Evolutionary conservation across 257 asterid genomes (phyloP).

Genomic region (Cynanchum wilfordii): DNA sequence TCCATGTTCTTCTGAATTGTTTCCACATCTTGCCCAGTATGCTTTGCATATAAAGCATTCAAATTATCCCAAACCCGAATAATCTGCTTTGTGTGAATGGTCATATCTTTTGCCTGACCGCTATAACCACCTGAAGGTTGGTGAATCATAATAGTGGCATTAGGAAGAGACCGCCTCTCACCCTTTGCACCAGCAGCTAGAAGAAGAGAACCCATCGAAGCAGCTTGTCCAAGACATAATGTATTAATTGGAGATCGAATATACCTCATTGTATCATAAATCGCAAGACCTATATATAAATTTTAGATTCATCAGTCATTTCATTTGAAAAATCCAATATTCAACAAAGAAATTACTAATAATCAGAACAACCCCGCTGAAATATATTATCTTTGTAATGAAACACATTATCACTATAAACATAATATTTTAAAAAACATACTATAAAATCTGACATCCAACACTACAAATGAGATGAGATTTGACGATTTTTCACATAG

Average conservation of each 20-base stretch:
- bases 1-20: conserved; percentile 68
- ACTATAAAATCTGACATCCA: not conserved
- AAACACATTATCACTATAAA: not conserved
- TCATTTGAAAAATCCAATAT: not conserved
- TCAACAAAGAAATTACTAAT: no score
- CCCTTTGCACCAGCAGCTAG: conserved; percentile 97
- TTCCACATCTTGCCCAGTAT: conserved; percentile 75
- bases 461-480: not conserved
- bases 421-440: no score
- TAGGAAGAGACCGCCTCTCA: conserved; percentile 79
- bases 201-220: conserved; percentile 96
- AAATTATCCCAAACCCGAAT: conserved; percentile 77
- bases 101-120: conserved; percentile 91
- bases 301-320: not conserved
- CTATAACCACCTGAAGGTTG: conserved; percentile 95
- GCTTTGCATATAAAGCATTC: conserved; percentile 72
- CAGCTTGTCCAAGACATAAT: conserved; percentile 90
- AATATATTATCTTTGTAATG: not conserved
- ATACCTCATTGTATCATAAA: conserved; percentile 93
- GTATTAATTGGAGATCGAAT: conserved; percentile 87
- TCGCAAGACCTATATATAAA: conserved; percentile 68
- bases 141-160: conserved; percentile 86
- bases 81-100: conserved; percentile 79
- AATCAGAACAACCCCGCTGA: no score
- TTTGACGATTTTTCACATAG: not conserved